phyloP scores from a whole-genome alignment of 345 rosid species.

The Citrus mangshanensis region DNA sequence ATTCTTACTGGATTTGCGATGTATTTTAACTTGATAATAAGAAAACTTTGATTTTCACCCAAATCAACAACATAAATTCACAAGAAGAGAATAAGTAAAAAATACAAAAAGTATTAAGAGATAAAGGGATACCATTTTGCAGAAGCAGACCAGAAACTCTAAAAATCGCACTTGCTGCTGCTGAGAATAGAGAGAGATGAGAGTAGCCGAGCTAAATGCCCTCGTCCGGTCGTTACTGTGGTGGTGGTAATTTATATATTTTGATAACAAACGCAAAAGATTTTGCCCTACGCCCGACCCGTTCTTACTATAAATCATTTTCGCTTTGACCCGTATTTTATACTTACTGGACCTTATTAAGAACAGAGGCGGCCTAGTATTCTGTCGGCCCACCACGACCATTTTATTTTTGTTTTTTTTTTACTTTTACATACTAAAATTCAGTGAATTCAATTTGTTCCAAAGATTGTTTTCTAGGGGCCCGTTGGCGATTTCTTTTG shows the following conservation, averaged over 20 bases:
- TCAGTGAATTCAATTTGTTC: too few relatives aligned
- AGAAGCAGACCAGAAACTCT: slow-evolving; percentile 7
- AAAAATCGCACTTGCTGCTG: not conserved
- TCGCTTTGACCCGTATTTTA: too few relatives aligned
- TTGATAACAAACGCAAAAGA: not conserved
- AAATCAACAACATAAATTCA: not conserved
- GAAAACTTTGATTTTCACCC: not conserved
- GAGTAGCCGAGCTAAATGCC: not conserved
- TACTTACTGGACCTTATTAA: too few relatives aligned
- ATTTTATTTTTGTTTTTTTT: too few relatives aligned
- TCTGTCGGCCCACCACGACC: too few relatives aligned
- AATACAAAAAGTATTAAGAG: not conserved
- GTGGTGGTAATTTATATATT: not conserved
- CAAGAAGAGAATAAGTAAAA: not conserved
- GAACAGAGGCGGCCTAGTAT: not conserved
- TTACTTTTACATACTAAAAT: too few relatives aligned
- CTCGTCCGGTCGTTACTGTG: not conserved
- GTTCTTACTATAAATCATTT: not conserved
- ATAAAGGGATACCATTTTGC: slow-evolving; percentile 14
- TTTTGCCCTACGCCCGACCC: slow-evolving; percentile 12
- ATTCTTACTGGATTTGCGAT: too few relatives aligned
- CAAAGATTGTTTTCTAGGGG: too few relatives aligned
- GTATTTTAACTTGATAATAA: too few relatives aligned
- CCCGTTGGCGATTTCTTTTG: too few relatives aligned
- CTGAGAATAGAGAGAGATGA: not conserved